Percentiles rank a stretch among this genome's conserved stretches.
Evolutionary conservation across 495 filamentous ascomycete species (phyloP).

Genomic region (Hyaloscypha variabilis): DNA sequence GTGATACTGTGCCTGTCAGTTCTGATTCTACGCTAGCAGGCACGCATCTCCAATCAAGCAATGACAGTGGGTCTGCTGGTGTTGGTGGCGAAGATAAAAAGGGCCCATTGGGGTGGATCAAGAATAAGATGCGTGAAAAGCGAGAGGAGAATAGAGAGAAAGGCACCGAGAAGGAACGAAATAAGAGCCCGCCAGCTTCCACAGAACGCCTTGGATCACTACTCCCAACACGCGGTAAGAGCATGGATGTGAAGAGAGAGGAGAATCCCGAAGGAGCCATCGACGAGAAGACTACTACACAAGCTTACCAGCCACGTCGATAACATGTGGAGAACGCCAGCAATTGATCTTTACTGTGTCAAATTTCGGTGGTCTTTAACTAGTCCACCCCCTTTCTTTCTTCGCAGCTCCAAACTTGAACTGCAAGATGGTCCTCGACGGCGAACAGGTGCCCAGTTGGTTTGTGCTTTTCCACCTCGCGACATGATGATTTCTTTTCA

Average conservation of each 20-base stretch:
- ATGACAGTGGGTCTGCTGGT: constrained; percentile 36
- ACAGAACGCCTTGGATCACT: constrained; percentile 23
- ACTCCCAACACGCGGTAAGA: constrained; percentile 25
- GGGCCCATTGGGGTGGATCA: constrained; percentile 82
- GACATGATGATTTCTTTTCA: constrained; percentile 11
- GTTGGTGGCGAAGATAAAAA: constrained; percentile 57
- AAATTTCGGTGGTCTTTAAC: background rate
- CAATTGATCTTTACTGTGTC: background rate
- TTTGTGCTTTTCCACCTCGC: background rate
- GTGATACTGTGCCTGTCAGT: constrained; percentile 41
- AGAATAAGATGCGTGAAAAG: constrained; percentile 78
- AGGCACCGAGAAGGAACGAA: constrained; percentile 34
- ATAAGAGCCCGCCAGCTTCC: constrained; percentile 33
- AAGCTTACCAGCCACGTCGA: background rate
- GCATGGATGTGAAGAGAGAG: constrained; percentile 31
- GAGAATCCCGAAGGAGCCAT: constrained; percentile 12
- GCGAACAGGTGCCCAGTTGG: background rate
- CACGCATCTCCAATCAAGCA: constrained; percentile 43
- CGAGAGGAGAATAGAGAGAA: constrained; percentile 55
- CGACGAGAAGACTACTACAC: constrained; percentile 1
- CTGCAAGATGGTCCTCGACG: background rate
- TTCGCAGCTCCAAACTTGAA: background rate
- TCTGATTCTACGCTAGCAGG: constrained; percentile 34
- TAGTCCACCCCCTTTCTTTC: background rate
- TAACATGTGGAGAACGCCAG: background rate